These are phyloP conservation scores for Paecilomyces niveus DNA, from an alignment of 2,329 filamentous ascomycete genomes.

Conservation along the genomic window DNA sequence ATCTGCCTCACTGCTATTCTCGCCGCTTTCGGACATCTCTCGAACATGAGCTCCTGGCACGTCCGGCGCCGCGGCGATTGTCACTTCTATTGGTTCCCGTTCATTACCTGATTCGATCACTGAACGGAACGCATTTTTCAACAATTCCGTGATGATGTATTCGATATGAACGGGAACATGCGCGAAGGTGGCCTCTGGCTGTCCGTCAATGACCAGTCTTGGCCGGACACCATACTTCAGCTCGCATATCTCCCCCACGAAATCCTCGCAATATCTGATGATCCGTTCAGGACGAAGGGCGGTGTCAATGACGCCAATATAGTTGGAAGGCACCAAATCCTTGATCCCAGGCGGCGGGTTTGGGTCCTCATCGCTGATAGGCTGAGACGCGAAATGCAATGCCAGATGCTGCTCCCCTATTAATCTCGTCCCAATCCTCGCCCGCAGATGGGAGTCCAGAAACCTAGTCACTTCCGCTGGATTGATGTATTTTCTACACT, in stretches of 20 bases:
- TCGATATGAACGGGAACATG: slow-evolving; percentile 94
- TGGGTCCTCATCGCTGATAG: slow-evolving; percentile 55
- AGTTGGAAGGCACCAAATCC: slow-evolving; percentile 44
- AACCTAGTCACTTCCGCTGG: slow-evolving; percentile 80
- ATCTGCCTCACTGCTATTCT: slow-evolving; percentile 13
- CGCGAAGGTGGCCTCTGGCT: slow-evolving; percentile 80
- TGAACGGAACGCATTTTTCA: slow-evolving; percentile 95
- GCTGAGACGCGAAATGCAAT: slow-evolving; percentile 67
- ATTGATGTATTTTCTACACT: slow-evolving; percentile 84
- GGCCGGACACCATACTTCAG: slow-evolving; percentile 89
- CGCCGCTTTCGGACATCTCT: slow-evolving; percentile 17
- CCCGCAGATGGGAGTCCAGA: slow-evolving; percentile 86
- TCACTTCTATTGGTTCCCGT: slow-evolving; percentile 79
- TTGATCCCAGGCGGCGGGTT: slow-evolving; percentile 19
- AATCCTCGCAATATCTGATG: slow-evolving; percentile 76
- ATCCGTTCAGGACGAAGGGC: slow-evolving; percentile 73
- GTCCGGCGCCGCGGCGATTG: slow-evolving; percentile 67
- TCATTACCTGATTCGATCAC: slow-evolving; percentile 79
- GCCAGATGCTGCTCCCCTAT: slow-evolving; percentile 97
- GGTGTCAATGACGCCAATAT: slow-evolving; percentile 94
- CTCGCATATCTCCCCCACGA: slow-evolving; percentile 94
- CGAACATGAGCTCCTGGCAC: slow-evolving; percentile 25
- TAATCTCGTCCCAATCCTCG: slow-evolving; percentile 85
- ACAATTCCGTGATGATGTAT: slow-evolving; percentile 91
- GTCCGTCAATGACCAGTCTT: slow-evolving; percentile 70